These are phyloP conservation scores for Botrytis sinoallii DNA, from an alignment of 2,329 filamentous ascomycete genomes.

Conservation along the genomic window DNA sequence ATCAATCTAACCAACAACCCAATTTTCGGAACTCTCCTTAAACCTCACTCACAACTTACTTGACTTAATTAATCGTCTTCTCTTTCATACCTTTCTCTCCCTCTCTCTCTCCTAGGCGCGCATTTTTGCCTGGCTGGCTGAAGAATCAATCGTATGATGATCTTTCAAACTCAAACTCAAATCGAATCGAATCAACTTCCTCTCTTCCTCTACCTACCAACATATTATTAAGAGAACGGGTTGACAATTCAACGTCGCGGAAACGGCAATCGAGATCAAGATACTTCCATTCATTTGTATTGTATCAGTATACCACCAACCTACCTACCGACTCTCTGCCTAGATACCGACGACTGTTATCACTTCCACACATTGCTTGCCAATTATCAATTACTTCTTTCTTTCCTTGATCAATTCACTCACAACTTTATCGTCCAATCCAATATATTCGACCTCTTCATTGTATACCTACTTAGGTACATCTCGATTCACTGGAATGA, in stretches of 20 bases:
- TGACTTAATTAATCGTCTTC: background rate
- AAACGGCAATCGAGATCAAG: background rate
- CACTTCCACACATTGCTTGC: background rate
- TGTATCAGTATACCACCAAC: background rate
- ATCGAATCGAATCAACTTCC: background rate
- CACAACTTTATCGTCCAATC: background rate
- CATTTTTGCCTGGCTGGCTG: background rate
- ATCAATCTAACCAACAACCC: background rate
- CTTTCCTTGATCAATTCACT: background rate
- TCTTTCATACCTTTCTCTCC: background rate
- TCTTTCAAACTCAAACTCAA: background rate
- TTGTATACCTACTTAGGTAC: background rate
- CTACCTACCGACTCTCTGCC: background rate
- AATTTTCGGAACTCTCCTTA: conserved; percentile 1
- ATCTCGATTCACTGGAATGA: background rate
- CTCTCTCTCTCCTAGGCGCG: background rate
- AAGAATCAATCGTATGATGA: background rate
- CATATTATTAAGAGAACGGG: background rate
- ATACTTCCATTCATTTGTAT: background rate
- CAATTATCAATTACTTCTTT: background rate
- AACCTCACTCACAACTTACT: background rate
- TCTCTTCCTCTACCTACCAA: background rate
- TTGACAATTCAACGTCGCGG: background rate
- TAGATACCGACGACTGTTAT: background rate
- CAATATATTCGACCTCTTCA: background rate